Evolutionary conservation across 2,329 filamentous ascomycete genomes (phyloP), one percentile per base, ranked within the genome.

Genomic region (Metarhizium album): DNA sequence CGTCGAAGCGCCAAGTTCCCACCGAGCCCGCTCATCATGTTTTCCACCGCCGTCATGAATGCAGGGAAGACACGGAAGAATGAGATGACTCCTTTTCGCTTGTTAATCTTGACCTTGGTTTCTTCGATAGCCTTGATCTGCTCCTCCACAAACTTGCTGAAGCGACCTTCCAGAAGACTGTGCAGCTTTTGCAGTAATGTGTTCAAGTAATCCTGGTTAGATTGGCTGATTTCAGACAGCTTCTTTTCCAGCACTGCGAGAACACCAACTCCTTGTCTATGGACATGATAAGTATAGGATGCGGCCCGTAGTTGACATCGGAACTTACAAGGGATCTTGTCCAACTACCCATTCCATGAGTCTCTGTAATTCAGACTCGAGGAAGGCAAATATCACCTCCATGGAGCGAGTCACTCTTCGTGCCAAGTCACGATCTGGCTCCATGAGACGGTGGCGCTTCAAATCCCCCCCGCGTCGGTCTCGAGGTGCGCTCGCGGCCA

Each of bases 81-180:
- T 16, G 84, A 84, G 60, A 97, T 96, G 51, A 98, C 88, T 11
- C 93, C 91, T 71, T 94, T 96, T 58, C 93, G 86, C 74, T 97
- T 97, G 74, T 95, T 96, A 69, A 96, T 90, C 74, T 96, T 96
- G 66, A 98, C 91, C 69, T 97, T 97, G 38, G 90, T 97, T 54
- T 97, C 93, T 69, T 97, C 93, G 56, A 97, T 95, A 4, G 90
- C 90, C 24, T 88, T 87, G 53, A 97, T 86, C 65, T 98, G 93
- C 56, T 95, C 89, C 58, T 97, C 91, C 8, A 97, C 82, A 60
- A 97, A 96, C 55, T 87, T 89, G 54, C 78, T 83, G 71, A 95
- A 96, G 2, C 87, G 79, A 2, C 79, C 78, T 57, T 86, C 81
- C 18, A 97, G 74, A 42, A 79, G 80, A 51, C 82, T 78, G 58